These are phyloP conservation scores for Uronychia binucleata DNA, from an alignment of 73 alveolate species.

Conservation along the genomic window DNA sequence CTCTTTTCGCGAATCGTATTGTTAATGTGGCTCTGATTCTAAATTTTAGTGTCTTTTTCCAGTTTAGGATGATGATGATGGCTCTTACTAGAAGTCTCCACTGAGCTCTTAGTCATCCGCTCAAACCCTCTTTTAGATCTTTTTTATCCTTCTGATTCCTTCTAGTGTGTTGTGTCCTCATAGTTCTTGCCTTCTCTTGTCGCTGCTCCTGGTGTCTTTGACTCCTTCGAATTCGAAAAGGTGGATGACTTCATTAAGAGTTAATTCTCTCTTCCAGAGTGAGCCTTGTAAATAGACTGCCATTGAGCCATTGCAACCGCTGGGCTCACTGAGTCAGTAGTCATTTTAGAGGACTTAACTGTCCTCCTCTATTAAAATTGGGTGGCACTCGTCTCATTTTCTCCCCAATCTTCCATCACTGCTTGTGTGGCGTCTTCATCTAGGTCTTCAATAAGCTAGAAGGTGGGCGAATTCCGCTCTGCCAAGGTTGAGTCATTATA, in stretches of 20 bases:
- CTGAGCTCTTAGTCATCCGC: too few relatives aligned
- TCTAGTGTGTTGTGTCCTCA: too few relatives aligned
- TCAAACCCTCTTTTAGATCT: too few relatives aligned
- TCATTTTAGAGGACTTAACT: neutral
- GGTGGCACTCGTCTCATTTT: neutral
- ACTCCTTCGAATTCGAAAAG: neutral
- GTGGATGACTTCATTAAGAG: neutral
- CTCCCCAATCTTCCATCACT: neutral
- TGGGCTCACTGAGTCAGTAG: neutral
- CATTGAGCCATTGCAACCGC: neutral
- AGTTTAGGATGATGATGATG: too few relatives aligned
- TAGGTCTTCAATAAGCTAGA: neutral
- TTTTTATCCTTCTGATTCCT: too few relatives aligned
- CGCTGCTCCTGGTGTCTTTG: neutral
- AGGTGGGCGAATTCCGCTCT: neutral
- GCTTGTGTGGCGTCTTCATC: neutral
- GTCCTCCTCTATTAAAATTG: neutral
- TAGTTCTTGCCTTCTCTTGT: neutral
- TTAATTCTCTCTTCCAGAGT: neutral
- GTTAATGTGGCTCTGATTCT: too few relatives aligned
- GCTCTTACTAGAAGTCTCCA: too few relatives aligned
- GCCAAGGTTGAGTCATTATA: neutral
- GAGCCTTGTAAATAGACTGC: conserved; percentile 1
- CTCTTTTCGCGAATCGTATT: too few relatives aligned
- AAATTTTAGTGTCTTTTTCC: too few relatives aligned